Base-by-base conservation (phyloP, 2,329 filamentous ascomycete genomes). In the Epichloe festucae region DNA sequence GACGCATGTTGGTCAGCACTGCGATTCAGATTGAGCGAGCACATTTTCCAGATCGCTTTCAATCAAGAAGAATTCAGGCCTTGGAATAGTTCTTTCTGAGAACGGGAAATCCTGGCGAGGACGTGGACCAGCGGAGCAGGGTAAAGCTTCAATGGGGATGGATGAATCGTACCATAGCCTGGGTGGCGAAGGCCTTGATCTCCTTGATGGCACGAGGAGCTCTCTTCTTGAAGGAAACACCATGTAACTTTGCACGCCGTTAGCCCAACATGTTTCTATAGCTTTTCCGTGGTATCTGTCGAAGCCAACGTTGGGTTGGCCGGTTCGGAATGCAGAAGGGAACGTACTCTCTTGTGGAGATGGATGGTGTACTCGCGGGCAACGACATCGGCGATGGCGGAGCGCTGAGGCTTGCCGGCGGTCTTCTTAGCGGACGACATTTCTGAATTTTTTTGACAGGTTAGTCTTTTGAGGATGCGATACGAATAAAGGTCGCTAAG, bases 291-390 rank as follows among this genome's bases (percentile, higher is more conserved):
- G 31, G 34, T n/a, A 31, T n/a, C 17, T 21, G 15, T 40, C 11
- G 41, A 46, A 46, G 27, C 27, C 31, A 19, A 19, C 0, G 38
- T 43, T 43, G 52, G 31, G 12, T 35, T 19, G 44, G 39, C 49
- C 59, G 21, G 19, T 43, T 48, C 12, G 17, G 15, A n/a, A 43
- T 43, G 17, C 12, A 41, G 46, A 59, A 56, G 53, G 52, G 21
- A 46, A 70, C 67, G 53, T 69, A 70, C 67, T 61, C 91, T 87
- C 87, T 95, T 97, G 88, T 98, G 93, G 67, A 98, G 79, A 84
- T 98, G 91, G 79, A 98, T 97, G 76, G 93, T 98, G 85, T 98
- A 98, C 82, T 98, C 94, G 82, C 93, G 89, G 69, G 93, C 85
- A 74, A 98, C 91, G 72, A 98, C 94, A 77, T 98, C 91, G 76